Evolutionary conservation across 2,329 filamentous ascomycete genomes (phyloP), one percentile per base, ranked within the genome.

Genomic region (Cytospora leucostoma): DNA sequence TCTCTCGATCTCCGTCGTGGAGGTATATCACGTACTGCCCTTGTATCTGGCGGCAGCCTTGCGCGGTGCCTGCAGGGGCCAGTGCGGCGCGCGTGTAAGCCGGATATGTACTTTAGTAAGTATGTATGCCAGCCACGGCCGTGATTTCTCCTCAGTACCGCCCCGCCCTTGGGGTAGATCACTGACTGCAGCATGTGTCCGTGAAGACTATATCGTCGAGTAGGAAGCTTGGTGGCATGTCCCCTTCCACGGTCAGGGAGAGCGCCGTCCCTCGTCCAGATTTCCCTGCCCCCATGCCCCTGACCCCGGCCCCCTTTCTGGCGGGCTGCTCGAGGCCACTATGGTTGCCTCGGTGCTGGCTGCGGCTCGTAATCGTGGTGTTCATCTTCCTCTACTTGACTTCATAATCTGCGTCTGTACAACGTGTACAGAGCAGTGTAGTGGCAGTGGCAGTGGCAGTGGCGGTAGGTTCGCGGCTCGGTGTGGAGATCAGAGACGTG

Each of bases 71-170:
- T 88, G 85, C 3, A 88, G 74, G 1, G 85, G 85, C 85, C 85
- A 88, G 68, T 88, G 85, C 1, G 85, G 85, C 0, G 85, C 85
- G n/a, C 0, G 84, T 84, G 70, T 86, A 88, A 2, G 85, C 83
- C 1, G 85, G n/a, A n/a, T n/a, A n/a, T n/a, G n/a, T n/a, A n/a
- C n/a, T n/a, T n/a, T n/a, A n/a, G n/a, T n/a, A 75, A 2, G 4
- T 27, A 27, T 27, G 69, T 86, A 87, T 2, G 75, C 84, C 68
- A 87, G 87, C 74, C 88, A 87, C 0, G 84, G 81, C 56, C 72
- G 68, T 3, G 74, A 67, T 17, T 74, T 71, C 4, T 71, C 69
- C 4, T 66, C 73, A 61, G 68, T 72, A 64, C 70, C 79, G 73
- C 82, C 78, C n/a, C n/a, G 47, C 82, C 79, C 37, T 76, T 72